Evolutionary conservation across 78 protist species (phyloP).

Genomic region (Dictyostelium intermedium): DNA sequence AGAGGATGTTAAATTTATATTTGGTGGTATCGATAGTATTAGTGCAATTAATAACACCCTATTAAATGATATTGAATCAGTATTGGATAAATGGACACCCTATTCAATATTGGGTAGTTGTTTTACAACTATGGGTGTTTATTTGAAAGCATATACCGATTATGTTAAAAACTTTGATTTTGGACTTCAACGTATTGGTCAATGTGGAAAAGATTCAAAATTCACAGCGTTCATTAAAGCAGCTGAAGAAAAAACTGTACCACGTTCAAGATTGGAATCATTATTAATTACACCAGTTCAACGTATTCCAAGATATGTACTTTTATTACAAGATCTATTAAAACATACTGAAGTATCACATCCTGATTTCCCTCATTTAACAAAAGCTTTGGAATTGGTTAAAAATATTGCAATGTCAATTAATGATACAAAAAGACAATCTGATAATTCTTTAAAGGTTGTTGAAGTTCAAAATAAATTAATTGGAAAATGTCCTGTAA

Average conservation of each 20-base stretch:
- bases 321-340: conserved; percentile 60
- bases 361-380: conserved; percentile 47
- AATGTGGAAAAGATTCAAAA: conserved; percentile 44
- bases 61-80: not conserved
- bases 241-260: conserved; percentile 48
- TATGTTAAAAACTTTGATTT: conserved; percentile 76
- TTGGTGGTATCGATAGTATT: conserved; percentile 65
- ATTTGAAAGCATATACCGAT: conserved; percentile 63
- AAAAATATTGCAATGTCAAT: conserved; percentile 61
- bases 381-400: conserved; percentile 31
- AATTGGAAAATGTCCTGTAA: conserved; percentile 63
- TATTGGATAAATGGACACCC: conserved; percentile 45
- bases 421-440: conserved; percentile 69
- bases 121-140: conserved; percentile 42
- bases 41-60: conserved; percentile 34
- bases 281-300: conserved; percentile 71
- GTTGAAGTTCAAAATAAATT: conserved; percentile 71
- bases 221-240: conserved; percentile 13
- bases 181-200: conserved; percentile 38
- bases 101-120: conserved; percentile 38
- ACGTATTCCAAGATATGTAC: conserved; percentile 72
- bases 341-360: conserved; percentile 73
- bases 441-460: conserved; percentile 72
- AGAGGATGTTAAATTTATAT: conserved; percentile 69
- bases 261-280: conserved; percentile 68